Conservation (phyloP, 306 rosid genomes). For the Pyrus betulifolia region DNA sequence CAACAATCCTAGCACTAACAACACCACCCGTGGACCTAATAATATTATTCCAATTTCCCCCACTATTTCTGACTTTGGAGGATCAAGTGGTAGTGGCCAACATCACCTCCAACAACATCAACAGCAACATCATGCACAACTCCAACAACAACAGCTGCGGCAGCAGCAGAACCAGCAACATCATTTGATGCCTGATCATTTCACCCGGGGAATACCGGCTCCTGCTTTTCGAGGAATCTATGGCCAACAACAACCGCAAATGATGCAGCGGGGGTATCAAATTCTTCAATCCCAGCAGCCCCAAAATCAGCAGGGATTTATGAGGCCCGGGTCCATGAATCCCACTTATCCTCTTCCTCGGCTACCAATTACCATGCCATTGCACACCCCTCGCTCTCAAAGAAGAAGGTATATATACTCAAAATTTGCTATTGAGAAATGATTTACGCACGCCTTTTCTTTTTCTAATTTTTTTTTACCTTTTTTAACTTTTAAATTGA, state of each 20-base stretch:
- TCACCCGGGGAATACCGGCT: slow-evolving; percentile 11
- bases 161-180: not conserved
- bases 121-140: not conserved
- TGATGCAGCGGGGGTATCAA: not conserved
- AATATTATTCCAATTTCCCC: slow-evolving; percentile 26
- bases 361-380: slow-evolving; percentile 13
- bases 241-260: not conserved
- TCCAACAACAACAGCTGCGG: not conserved
- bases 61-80: slow-evolving; percentile 25
- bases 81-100: slow-evolving; percentile 21
- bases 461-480: too few species aligned
- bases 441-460: too few species aligned
- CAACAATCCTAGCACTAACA: not conserved
- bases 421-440: not conserved
- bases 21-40: not conserved
- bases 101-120: slow-evolving; percentile 12
- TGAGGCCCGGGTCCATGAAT: slow-evolving; percentile 4
- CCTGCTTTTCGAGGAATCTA: slow-evolving; percentile 22
- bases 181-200: slow-evolving; percentile 10
- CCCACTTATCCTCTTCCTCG: not conserved
- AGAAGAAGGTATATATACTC: slow-evolving; percentile 40
- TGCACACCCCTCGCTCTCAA: slow-evolving; percentile 20
- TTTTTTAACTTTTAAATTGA: not conserved
- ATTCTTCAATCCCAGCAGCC: not conserved
- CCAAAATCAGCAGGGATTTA: slow-evolving; percentile 6